A percentile compares a stretch with the other conserved stretches of the same genome.
These are phyloP conservation scores for Trichosporon asahii DNA, from an alignment of 1,284 basidiomycete genomes.

Conservation along the genomic window DNA sequence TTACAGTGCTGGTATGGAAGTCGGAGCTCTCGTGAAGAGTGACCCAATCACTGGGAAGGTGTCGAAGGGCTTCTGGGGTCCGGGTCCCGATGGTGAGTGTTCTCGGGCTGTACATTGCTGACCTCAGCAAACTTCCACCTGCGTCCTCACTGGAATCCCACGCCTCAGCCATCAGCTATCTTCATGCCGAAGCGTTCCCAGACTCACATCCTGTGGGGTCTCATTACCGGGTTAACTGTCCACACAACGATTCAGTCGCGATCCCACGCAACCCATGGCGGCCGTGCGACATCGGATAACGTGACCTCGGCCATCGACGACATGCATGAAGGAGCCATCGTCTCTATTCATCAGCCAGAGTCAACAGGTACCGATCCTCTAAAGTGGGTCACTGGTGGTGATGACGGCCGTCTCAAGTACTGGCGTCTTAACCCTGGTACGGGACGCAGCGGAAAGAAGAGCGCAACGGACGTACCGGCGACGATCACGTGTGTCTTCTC, in stretches of 20 bases:
- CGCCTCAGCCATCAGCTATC: slow-evolving; percentile 30
- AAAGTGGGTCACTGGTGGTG: slow-evolving; percentile 44
- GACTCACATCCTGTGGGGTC: slow-evolving; percentile 44
- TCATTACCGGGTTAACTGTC: slow-evolving; percentile 39
- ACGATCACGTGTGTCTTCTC: slow-evolving; percentile 42
- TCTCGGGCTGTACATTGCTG: neutral
- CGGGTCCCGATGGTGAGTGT: slow-evolving; percentile 41
- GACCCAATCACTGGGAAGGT: slow-evolving; percentile 49
- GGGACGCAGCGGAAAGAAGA: slow-evolving; percentile 29
- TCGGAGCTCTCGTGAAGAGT: slow-evolving; percentile 41
- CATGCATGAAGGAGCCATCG: slow-evolving; percentile 38
- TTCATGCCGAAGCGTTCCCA: slow-evolving; percentile 38
- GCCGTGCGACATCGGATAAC: slow-evolving; percentile 39
- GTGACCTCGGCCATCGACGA: slow-evolving; percentile 29
- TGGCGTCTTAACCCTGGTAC: slow-evolving; percentile 39
- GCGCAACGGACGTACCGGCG: slow-evolving; percentile 26
- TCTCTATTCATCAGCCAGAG: slow-evolving; percentile 36
- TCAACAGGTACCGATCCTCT: slow-evolving; percentile 19
- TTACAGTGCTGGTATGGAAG: slow-evolving; percentile 38
- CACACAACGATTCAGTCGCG: slow-evolving; percentile 43
- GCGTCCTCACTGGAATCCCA: slow-evolving; percentile 38
- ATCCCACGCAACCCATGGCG: slow-evolving; percentile 37
- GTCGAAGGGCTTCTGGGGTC: slow-evolving; percentile 49
- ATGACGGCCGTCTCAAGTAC: slow-evolving; percentile 47
- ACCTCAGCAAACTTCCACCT: slow-evolving; percentile 43